Conservation (phyloP, 352 stramenopile species). For the Globisporangium mamillatum region DNA sequence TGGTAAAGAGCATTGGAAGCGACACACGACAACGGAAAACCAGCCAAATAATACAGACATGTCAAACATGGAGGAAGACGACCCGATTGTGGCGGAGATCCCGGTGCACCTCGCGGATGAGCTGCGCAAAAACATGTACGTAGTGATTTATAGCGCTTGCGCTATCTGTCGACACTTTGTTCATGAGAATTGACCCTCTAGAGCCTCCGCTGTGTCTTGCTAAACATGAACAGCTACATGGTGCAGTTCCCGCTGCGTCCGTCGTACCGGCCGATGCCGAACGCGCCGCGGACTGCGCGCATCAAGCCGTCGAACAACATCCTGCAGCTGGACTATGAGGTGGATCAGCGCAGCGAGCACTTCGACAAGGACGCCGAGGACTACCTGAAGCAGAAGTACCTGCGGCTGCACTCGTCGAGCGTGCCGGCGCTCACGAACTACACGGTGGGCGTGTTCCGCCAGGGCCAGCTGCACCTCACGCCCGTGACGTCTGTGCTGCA, state of each 20-base stretch:
- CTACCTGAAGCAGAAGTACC: constrained; percentile 70
- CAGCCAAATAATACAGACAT: not conserved
- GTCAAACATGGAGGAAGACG: constrained; percentile 42
- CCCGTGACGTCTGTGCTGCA: constrained; percentile 66
- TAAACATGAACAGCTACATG: constrained; percentile 43
- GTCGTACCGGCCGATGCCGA: constrained; percentile 72
- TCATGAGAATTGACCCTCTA: not conserved
- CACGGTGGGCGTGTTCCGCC: constrained; percentile 70
- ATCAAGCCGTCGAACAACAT: constrained; percentile 77
- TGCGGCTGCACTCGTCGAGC: constrained; percentile 59
- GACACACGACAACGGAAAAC: not conserved
- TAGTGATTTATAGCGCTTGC: not conserved
- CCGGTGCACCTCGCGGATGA: constrained; percentile 77
- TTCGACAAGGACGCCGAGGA: constrained; percentile 79
- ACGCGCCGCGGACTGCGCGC: constrained; percentile 48
- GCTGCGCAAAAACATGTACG: constrained; percentile 65
- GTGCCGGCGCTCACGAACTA: constrained; percentile 78
- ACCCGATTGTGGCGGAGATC: constrained; percentile 82
- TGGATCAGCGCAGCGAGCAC: constrained; percentile 69
- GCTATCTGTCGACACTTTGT: not conserved
- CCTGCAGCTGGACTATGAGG: constrained; percentile 73
- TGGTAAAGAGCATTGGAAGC: not conserved
- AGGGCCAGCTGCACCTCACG: constrained; percentile 80
- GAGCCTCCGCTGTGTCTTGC: not conserved
- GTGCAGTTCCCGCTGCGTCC: constrained; percentile 80